These are phyloP conservation scores for Colletotrichum zoysiae DNA, from an alignment of 2,329 filamentous ascomycete genomes.

Conservation along the genomic window DNA sequence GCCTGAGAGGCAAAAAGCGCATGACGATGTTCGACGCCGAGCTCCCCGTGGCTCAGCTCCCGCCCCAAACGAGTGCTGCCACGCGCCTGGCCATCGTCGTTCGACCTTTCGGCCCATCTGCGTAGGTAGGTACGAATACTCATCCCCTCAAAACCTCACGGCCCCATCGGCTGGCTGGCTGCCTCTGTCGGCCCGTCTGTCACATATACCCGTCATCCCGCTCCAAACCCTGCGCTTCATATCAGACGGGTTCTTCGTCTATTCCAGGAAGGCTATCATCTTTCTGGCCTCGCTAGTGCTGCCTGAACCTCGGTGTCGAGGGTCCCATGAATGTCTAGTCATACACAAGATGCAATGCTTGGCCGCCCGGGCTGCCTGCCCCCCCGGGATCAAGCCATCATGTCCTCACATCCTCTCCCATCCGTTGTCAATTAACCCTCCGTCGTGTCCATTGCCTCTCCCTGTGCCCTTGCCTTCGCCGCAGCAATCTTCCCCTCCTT, in stretches of 20 bases:
- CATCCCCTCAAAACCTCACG: background rate
- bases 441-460: conserved; percentile 60
- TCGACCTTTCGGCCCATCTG: conserved; percentile 24
- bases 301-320: background rate
- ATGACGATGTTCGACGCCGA: too few relatives aligned
- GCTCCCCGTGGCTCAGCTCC: conserved; percentile 25
- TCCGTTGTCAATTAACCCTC: conserved; percentile 46
- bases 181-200: conserved; percentile 16
- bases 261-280: background rate
- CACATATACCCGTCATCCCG: conserved; percentile 27
- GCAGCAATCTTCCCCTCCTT: conserved; percentile 64
- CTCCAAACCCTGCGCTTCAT: conserved; percentile 1
- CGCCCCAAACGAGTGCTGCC: conserved; percentile 46
- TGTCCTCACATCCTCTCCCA: background rate
- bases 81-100: conserved; percentile 25
- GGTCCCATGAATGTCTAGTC: conserved; percentile 7
- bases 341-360: background rate
- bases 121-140: too few relatives aligned
- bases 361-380: background rate
- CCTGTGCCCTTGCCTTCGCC: conserved; percentile 52
- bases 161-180: too few relatives aligned
- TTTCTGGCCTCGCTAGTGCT: background rate
- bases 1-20: too few relatives aligned
- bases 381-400: conserved; percentile 7
- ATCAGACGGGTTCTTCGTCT: conserved; percentile 1